phyloP scores from a whole-genome alignment of 768 basidiomycete genomes.

The Stropharia rugosoannulata region DNA sequence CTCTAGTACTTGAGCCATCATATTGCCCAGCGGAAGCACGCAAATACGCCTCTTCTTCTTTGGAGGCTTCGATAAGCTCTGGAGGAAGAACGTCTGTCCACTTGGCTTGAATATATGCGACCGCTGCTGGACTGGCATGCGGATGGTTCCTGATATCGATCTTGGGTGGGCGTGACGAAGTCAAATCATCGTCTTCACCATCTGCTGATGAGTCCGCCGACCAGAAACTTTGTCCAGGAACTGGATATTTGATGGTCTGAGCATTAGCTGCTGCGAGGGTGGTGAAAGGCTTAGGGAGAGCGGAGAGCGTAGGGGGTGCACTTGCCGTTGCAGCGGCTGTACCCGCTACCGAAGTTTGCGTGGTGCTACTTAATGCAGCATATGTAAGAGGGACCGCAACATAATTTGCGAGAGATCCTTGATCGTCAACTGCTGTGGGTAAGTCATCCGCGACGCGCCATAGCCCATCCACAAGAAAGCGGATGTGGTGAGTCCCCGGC shows the following conservation, averaged over 20 bases:
- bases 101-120: constrained; percentile 21
- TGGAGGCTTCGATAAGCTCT: constrained; percentile 76
- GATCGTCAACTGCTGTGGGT: constrained; percentile 89
- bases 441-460: constrained; percentile 77
- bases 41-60: constrained; percentile 80
- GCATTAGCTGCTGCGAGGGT: constrained; percentile 14
- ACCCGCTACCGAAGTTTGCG: neutral
- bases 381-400: constrained; percentile 58
- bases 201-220: constrained; percentile 34
- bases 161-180: constrained; percentile 2
- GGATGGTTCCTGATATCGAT: constrained; percentile 7
- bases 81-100: constrained; percentile 85
- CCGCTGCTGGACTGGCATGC: constrained; percentile 6
- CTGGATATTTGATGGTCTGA: constrained; percentile 10
- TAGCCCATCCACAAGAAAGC: constrained; percentile 91
- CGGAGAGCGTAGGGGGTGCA: constrained; percentile 3
- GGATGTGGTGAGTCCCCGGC: constrained; percentile 91
- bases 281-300: constrained; percentile 24
- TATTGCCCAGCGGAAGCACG: constrained; percentile 40
- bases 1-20: constrained; percentile 22
- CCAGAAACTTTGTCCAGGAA: constrained; percentile 42
- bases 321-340: neutral
- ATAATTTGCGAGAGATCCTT: constrained; percentile 93
- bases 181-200: constrained; percentile 27
- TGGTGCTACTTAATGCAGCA: constrained; percentile 14